Percentiles rank a stretch among this genome's conserved stretches.
Evolutionary conservation across 805 yeast genomes (phyloP).

Genomic region (Candida ovalis): DNA sequence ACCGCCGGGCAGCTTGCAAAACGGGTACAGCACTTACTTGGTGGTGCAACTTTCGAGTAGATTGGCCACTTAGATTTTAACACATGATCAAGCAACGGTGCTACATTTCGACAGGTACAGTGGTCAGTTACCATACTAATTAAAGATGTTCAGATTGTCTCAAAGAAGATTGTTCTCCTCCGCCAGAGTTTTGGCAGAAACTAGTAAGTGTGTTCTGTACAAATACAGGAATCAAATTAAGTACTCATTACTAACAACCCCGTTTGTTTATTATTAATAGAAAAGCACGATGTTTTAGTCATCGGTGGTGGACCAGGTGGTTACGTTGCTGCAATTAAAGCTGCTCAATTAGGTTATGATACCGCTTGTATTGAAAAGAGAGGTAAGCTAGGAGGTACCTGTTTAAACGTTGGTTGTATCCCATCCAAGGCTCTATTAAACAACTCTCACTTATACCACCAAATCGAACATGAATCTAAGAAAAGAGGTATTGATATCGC

Average conservation of each 20-base stretch:
- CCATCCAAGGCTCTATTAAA: conserved; percentile 95
- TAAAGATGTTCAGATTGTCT: conserved; percentile 29
- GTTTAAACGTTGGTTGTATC: conserved; percentile 98
- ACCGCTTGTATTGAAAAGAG: conserved; percentile 98
- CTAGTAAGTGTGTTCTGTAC: no score
- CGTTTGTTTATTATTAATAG: conserved; percentile 4
- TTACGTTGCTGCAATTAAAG: conserved; percentile 97
- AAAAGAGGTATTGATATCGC: conserved; percentile 84
- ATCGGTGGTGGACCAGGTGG: conserved; percentile 99
- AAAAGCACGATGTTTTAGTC: conserved; percentile 84
- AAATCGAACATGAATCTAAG: conserved; percentile 78
- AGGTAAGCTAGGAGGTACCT: conserved; percentile 96
- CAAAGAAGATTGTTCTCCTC: conserved; percentile 31
- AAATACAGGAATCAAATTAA: background rate
- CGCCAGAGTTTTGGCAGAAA: conserved; percentile 26
- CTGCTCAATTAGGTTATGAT: conserved; percentile 91
- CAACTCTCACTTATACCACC: conserved; percentile 91
- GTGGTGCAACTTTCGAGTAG: background rate
- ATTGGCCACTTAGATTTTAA: background rate
- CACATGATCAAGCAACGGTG: background rate
- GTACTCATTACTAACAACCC: background rate
- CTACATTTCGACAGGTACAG: no score
- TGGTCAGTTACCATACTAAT: background rate
- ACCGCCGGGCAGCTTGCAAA: conserved; percentile 1
- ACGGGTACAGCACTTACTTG: background rate